Evolutionary conservation across 495 filamentous ascomycete genomes (phyloP), one percentile per base, ranked within the genome.

Genomic region (Jackrogersella multiformis): DNA sequence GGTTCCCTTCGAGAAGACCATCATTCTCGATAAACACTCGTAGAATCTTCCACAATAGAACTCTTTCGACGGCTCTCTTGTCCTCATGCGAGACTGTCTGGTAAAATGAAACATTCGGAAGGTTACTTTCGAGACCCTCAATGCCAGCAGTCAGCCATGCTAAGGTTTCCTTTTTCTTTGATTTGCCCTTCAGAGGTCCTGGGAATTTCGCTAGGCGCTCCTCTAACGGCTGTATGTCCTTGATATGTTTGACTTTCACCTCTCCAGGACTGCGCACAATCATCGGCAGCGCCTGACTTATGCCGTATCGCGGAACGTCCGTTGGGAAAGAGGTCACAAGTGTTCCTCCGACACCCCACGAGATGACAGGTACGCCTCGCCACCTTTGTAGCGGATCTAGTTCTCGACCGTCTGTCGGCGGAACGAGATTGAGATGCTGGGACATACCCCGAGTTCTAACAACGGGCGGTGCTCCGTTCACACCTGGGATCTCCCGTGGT

Each of bases 121-220:
- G 76, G 21, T 82, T 83, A 20, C 82, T 84, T 75, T 94, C 92
- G 23, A 97, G 78, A 4, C 77, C 82, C 10, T 87, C 87, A 66
- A 97, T 92, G 38, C 88, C 90, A 66, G 83, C 81, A 2, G 79
- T 87, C 30, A 99, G 80, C 95, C 96, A 99, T 4, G 88, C 76
- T 35, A 94, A 56, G 3, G 91, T 84, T 56, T 99, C 96, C 78
- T 98, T 98, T 81, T 98, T 99, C 83, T 94, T 97, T 0, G 87
- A 87, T 73, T 98, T 97, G 30, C 86, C 81, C 79, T 88, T 93
- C 8, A 97, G 79, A 15, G 96, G 94, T 0, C 96, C 96, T 1
- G 96, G 96, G 72, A 98, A 97, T 64, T 87, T 90, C 12, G 87
- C 85, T 53, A 95, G 80, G 6, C 84, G 83, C 44, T 94, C 92